Evolutionary conservation across 1,139 yeast genomes (phyloP).

Genomic region (Groenewaldozyma sp.): DNA sequence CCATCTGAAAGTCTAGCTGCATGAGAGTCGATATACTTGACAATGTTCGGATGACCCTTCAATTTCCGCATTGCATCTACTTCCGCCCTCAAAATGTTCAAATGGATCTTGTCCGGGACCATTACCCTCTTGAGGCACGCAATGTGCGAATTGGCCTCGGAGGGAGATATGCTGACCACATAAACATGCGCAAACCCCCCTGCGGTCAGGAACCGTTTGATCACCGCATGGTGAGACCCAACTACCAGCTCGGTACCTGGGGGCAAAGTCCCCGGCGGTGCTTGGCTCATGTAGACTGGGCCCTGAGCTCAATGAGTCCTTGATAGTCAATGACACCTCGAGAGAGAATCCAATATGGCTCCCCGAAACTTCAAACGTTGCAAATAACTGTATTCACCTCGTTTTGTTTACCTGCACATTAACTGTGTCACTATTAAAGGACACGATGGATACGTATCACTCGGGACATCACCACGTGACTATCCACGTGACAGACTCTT

Average conservation of each 20-base stretch:
- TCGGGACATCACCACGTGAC: no score
- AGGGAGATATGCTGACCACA: slow-evolving; percentile 49
- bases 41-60: slow-evolving; percentile 68
- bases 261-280: slow-evolving; percentile 43
- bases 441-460: no score
- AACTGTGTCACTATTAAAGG: no score
- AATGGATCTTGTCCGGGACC: slow-evolving; percentile 63
- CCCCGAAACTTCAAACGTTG: no score
- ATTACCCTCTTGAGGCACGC: slow-evolving; percentile 67
- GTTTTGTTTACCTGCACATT: no score
- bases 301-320: not conserved
- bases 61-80: slow-evolving; percentile 78
- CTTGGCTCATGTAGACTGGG: no score
- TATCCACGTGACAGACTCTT: no score
- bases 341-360: no score
- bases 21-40: slow-evolving; percentile 86
- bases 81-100: slow-evolving; percentile 60
- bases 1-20: slow-evolving; percentile 54
- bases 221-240: slow-evolving; percentile 52
- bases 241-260: slow-evolving; percentile 62
- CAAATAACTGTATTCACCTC: no score
- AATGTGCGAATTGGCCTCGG: slow-evolving; percentile 21
- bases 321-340: no score
- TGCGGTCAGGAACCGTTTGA: slow-evolving; percentile 53
- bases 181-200: slow-evolving; percentile 81